Evolutionary conservation across 2,329 filamentous ascomycete genomes (phyloP), one percentile per base, ranked within the genome.

Genomic region (Allantophomopsis lycopodina): DNA sequence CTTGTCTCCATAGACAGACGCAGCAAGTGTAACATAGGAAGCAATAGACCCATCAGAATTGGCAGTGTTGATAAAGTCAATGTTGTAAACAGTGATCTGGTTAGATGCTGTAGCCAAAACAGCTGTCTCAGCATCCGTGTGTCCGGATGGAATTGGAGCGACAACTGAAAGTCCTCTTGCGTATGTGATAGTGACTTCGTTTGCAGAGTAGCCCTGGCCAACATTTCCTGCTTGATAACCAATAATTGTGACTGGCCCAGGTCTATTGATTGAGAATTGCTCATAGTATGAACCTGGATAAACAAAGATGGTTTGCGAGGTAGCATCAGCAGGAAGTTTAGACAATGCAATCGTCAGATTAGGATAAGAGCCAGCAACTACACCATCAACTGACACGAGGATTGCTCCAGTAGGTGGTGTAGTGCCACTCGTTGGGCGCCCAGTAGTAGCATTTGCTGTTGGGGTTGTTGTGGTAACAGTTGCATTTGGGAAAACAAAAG

Each of bases 261-360:
- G 31, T 28, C 41, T 39, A 14, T 41, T 43, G 44, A 74, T 63
- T 11, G 62, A 66, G 28, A 73, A 53, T 18, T 63, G 55, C 51
- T 74, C 69, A 15, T 58, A 56, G 57, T 75, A 74, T 32, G 65
- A 71, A 5, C 71, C 70, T 31, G 63, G 55, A 44, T 69, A 54
- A 49, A 73, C 67, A 56, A 71, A 72, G 52, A 73, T 71, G 42
- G 58, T 63, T 42, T 70, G 40, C 15, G 40, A 31, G 23, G 43
- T 43, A n/a, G 39, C 37, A 33, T 43, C 43, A 7, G 39, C 39
- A 13, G 41, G 43, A 12, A 46, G 38, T 7, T 40, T 42, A 23
- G 45, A 40, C 33, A 46, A 39, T 14, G 45, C 43, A 28, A 40
- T 38, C 7, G 41, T 46, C 14, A 46, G 20, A 31, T 37, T 45